A percentile compares a stretch with the other conserved stretches of the same genome.
Evolutionary conservation across 1,284 basidiomycete species (phyloP).

Genomic region (Tilletia walkeri): DNA sequence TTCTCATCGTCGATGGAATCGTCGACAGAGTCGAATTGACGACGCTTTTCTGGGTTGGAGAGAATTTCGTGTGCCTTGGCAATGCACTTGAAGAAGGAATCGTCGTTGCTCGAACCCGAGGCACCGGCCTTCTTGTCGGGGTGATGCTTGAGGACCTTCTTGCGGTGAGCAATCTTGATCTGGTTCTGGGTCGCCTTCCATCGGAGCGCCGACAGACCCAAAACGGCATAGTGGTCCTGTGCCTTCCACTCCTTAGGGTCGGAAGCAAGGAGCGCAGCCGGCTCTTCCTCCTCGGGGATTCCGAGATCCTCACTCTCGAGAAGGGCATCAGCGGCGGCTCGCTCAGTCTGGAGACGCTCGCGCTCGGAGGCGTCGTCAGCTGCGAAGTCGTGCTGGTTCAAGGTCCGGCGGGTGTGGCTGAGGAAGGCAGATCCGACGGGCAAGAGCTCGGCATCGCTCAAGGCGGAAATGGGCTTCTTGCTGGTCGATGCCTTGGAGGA

Average conservation of each 20-base stretch:
- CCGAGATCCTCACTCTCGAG: constrained; percentile 77
- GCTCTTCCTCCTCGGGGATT: constrained; percentile 87
- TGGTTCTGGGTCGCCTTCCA: constrained; percentile 85
- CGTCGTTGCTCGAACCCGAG: constrained; percentile 78
- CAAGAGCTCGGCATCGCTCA: constrained; percentile 35
- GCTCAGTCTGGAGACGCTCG: constrained; percentile 31
- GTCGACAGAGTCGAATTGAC: constrained; percentile 96
- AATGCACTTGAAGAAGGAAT: constrained; percentile 99
- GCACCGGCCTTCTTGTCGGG: constrained; percentile 92
- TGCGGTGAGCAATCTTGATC: constrained; percentile 96
- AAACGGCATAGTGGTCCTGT: constrained; percentile 96
- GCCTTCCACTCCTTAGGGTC: constrained; percentile 99
- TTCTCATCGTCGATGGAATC: constrained; percentile 72
- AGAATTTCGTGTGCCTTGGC: constrained; percentile 93
- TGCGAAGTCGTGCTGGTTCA: constrained; percentile 46
- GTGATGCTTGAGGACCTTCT: constrained; percentile 98
- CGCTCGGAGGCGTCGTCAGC: constrained; percentile 47
- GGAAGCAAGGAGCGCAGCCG: constrained; percentile 67
- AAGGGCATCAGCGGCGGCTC: constrained; percentile 62
- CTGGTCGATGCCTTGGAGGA: constrained; percentile 33
- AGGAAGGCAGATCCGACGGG: constrained; percentile 51
- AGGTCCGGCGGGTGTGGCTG: constrained; percentile 45
- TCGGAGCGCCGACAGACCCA: constrained; percentile 85
- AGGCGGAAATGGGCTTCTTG: constrained; percentile 48
- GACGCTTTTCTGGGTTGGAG: constrained; percentile 78